Evolutionary conservation across 371 early-diverging fungal species (phyloP).

Genomic region (Actinomucor elegans): DNA sequence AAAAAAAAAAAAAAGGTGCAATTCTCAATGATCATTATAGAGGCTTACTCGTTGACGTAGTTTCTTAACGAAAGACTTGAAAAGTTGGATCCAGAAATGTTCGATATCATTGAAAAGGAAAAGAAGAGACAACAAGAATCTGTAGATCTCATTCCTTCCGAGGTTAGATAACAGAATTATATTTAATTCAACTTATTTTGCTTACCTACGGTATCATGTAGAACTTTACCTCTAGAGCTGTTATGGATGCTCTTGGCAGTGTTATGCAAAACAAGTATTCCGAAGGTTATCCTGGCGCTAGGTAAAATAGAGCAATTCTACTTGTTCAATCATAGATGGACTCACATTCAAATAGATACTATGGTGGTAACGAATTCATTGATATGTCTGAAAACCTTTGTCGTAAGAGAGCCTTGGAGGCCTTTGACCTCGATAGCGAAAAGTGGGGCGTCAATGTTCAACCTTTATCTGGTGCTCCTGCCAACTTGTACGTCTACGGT

Average conservation of each 20-base stretch:
- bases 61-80: conserved; percentile 70
- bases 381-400: conserved; percentile 96
- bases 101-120: conserved; percentile 93
- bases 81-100: conserved; percentile 90
- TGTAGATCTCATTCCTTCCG: conserved; percentile 96
- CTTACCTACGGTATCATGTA: conserved; percentile 28
- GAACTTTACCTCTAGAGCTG: conserved; percentile 98
- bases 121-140: conserved; percentile 95
- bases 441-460: conserved; percentile 99
- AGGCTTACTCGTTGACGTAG: conserved; percentile 18
- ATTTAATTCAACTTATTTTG: not conserved
- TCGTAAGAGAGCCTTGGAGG: conserved; percentile 94
- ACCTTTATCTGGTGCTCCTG: conserved; percentile 94
- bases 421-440: conserved; percentile 84
- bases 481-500: conserved; percentile 97
- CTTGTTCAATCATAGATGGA: no score
- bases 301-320: conserved; percentile 40
- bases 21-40: no score
- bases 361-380: conserved; percentile 99
- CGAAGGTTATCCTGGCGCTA: conserved; percentile 97
- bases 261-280: conserved; percentile 99
- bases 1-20: not conserved
- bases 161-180: conserved; percentile 65
- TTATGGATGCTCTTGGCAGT: conserved; percentile 97
- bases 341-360: conserved; percentile 89